Evolutionary conservation across 2,329 filamentous ascomycete genomes (phyloP).

Genomic region (Cucurbitaria berberidis): DNA sequence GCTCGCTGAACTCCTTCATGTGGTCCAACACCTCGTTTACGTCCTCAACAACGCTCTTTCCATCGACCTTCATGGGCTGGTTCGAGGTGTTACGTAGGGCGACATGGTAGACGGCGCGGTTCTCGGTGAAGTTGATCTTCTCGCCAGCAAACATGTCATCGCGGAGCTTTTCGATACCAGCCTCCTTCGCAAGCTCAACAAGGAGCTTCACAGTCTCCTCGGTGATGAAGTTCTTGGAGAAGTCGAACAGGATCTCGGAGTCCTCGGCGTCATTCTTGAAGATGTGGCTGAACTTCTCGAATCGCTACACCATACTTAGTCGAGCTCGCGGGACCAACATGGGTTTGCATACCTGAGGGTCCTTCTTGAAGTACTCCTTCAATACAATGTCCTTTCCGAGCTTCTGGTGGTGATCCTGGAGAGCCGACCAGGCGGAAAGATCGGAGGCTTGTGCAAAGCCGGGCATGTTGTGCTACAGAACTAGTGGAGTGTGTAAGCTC

Average conservation of each 20-base stretch:
- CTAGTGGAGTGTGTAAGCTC: conserved; percentile 25
- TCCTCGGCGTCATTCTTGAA: conserved; percentile 80
- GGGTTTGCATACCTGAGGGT: conserved; percentile 58
- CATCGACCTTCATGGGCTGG: conserved; percentile 82
- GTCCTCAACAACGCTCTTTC: conserved; percentile 90
- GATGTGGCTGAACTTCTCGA: conserved; percentile 85
- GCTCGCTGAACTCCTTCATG: conserved; percentile 98
- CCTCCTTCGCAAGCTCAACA: conserved; percentile 88
- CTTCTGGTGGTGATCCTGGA: conserved; percentile 86
- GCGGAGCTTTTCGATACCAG: conserved; percentile 87
- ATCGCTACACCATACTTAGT: conserved; percentile 63
- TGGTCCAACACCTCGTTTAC: conserved; percentile 91
- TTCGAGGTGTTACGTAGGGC: conserved; percentile 90
- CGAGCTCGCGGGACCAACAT: not conserved
- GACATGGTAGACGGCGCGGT: conserved; percentile 93
- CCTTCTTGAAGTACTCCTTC: conserved; percentile 89
- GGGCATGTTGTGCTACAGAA: conserved; percentile 53
- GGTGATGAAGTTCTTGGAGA: conserved; percentile 97
- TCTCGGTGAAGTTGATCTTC: conserved; percentile 99
- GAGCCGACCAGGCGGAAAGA: conserved; percentile 84
- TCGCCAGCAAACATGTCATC: conserved; percentile 98
- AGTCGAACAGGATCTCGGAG: conserved; percentile 94
- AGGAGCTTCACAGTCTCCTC: conserved; percentile 89
- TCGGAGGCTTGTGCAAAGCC: conserved; percentile 83
- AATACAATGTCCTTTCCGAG: conserved; percentile 89